Evolutionary conservation across 1,284 basidiomycete species (phyloP).

Genomic region (Agaricales sp.): DNA sequence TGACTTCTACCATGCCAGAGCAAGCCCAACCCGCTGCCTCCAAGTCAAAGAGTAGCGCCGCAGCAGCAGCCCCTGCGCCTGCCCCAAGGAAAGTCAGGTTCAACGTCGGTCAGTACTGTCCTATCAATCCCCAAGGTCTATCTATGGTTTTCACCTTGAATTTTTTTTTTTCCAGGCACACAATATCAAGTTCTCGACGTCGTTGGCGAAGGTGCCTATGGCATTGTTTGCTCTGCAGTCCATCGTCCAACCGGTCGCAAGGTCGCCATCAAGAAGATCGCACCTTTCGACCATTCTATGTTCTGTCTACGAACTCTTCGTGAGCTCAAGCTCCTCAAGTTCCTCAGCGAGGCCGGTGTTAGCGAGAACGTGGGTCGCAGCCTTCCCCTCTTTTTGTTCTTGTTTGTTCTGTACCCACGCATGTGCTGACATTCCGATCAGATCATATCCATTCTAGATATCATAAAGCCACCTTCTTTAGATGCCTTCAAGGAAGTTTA

Average conservation of each 20-base stretch:
- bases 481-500: constrained; percentile 94
- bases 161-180: constrained; percentile 36
- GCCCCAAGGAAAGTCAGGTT: constrained; percentile 85
- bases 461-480: constrained; percentile 82
- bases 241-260: constrained; percentile 73
- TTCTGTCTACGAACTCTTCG: constrained; percentile 80
- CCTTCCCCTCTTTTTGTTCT: constrained; percentile 8
- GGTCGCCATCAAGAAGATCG: constrained; percentile 88
- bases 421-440: constrained; percentile 23
- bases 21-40: constrained; percentile 18
- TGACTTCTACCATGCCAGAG: neutral
- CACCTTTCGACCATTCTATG: constrained; percentile 89
- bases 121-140: constrained; percentile 5
- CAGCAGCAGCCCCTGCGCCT: constrained; percentile 49
- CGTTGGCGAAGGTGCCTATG: constrained; percentile 82
- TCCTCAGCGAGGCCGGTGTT: constrained; percentile 83
- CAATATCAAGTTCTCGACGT: constrained; percentile 87
- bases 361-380: constrained; percentile 78
- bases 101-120: constrained; percentile 67
- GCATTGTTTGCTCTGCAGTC: constrained; percentile 83
- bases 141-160: constrained; percentile 2
- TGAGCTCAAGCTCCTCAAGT: constrained; percentile 85
- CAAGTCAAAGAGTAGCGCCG: constrained; percentile 53
- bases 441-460: constrained; percentile 95
- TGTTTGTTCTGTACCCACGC: constrained; percentile 5